phyloP scores from a whole-genome alignment of 306 rosid genomes.

The Canavalia ensiformis region DNA sequence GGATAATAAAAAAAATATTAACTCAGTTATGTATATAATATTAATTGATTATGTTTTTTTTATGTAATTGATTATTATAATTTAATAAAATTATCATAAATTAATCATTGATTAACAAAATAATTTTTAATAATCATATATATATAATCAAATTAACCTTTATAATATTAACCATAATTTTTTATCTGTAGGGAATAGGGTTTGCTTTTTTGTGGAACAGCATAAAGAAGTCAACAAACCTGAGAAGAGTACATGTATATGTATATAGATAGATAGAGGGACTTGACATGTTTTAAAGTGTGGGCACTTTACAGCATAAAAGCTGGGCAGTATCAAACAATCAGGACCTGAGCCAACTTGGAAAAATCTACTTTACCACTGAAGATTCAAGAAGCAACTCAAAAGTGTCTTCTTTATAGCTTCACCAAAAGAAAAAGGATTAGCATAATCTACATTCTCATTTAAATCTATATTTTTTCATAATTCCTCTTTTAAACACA shows the following conservation, averaged over 20 bases:
- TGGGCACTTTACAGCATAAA: slow-evolving; percentile 15
- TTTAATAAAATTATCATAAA: too few relatives aligned
- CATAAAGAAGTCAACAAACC: slow-evolving; percentile 7
- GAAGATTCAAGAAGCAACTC: slow-evolving; percentile 8
- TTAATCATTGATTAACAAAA: too few relatives aligned
- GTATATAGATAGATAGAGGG: slow-evolving; percentile 7
- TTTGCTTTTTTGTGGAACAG: too few relatives aligned
- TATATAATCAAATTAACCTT: too few relatives aligned
- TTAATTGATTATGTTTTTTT: too few relatives aligned
- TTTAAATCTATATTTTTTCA: neutral
- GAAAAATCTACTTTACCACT: slow-evolving; percentile 21
- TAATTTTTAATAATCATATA: too few relatives aligned
- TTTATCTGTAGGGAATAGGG: too few relatives aligned
- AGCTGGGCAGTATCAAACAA: neutral
- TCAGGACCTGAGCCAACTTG: slow-evolving; percentile 22
- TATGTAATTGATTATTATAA: too few relatives aligned
- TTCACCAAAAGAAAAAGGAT: slow-evolving; percentile 12
- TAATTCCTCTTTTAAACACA: neutral
- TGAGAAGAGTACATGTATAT: neutral
- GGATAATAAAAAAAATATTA: too few relatives aligned
- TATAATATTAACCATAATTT: too few relatives aligned
- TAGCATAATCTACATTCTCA: neutral
- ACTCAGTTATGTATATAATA: too few relatives aligned
- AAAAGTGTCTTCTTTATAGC: neutral
- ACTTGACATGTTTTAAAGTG: slow-evolving; percentile 13